Evolutionary conservation across 1,139 yeast genomes (phyloP).

Genomic region (Saccharomyces hybrid): DNA sequence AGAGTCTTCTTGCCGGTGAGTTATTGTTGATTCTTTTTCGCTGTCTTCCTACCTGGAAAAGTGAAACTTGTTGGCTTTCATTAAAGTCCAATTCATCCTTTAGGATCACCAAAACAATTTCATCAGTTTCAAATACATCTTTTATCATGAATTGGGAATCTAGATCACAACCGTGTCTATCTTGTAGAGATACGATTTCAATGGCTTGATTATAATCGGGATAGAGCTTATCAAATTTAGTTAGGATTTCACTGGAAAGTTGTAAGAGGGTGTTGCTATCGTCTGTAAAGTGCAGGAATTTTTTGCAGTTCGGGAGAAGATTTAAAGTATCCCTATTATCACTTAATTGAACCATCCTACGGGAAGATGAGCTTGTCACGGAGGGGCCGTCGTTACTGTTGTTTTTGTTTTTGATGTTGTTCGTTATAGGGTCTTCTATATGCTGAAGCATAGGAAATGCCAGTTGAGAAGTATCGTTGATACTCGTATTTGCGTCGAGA

Average conservation of each 20-base stretch:
- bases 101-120: constrained; percentile 48
- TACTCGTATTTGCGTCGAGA: neutral
- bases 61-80: constrained; percentile 11
- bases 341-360: neutral
- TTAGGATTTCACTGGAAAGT: constrained; percentile 43
- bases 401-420: neutral
- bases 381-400: neutral
- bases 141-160: constrained; percentile 63
- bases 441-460: neutral
- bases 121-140: constrained; percentile 51
- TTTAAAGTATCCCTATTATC: constrained; percentile 8
- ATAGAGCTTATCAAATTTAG: constrained; percentile 50
- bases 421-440: neutral
- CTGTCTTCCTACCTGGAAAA: constrained; percentile 12
- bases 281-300: constrained; percentile 55
- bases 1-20: neutral
- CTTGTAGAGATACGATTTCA: constrained; percentile 52
- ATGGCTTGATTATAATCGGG: constrained; percentile 47
- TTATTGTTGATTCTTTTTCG: constrained; percentile 15
- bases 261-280: constrained; percentile 38
- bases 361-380: neutral
- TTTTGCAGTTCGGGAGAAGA: constrained; percentile 30
- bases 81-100: constrained; percentile 33
- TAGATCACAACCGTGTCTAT: constrained; percentile 56
- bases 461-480: neutral